phyloP scores from a whole-genome alignment of 352 stramenopile species.

The Labyrinthula sp. region DNA sequence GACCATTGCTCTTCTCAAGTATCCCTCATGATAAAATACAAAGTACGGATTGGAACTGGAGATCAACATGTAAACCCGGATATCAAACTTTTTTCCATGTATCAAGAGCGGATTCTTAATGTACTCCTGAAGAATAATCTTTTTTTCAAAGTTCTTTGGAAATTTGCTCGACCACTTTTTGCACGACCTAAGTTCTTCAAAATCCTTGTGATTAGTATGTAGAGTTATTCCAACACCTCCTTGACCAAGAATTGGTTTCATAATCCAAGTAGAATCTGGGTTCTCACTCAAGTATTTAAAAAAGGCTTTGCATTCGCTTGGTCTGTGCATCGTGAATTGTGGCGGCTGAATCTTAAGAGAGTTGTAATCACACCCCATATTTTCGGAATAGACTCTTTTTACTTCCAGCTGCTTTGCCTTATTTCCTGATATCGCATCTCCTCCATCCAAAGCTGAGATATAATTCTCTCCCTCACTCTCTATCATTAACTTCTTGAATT shows the following conservation, averaged over 20 bases:
- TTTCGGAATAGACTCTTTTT: constrained; percentile 18
- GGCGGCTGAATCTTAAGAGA: constrained; percentile 17
- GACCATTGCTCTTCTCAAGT: constrained; percentile 22
- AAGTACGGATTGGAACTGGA: constrained; percentile 23
- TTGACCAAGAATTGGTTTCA: constrained; percentile 26
- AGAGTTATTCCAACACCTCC: constrained; percentile 21
- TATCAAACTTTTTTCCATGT: constrained; percentile 69
- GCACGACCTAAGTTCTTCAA: constrained; percentile 16
- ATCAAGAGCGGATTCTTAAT: constrained; percentile 64
- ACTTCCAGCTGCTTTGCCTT: constrained; percentile 29
- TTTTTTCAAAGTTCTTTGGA: constrained; percentile 25
- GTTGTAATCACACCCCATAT: constrained; percentile 28
- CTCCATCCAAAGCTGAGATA: constrained; percentile 18
- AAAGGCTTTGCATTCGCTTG: constrained; percentile 18
- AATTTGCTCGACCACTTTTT: constrained; percentile 26
- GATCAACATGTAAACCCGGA: constrained; percentile 62
- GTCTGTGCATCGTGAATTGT: constrained; percentile 28
- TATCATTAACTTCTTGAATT: constrained; percentile 25
- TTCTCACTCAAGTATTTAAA: constrained; percentile 10
- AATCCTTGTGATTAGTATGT: constrained; percentile 14
- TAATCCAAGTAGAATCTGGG: constrained; percentile 18
- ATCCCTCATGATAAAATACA: constrained; percentile 26
- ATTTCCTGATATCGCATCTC: constrained; percentile 25
- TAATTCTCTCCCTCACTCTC: constrained; percentile 26
- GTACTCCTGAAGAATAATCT: constrained; percentile 57